Conservation (phyloP, 2,329 filamentous ascomycete genomes). For the Escovopsis sp. region DNA sequence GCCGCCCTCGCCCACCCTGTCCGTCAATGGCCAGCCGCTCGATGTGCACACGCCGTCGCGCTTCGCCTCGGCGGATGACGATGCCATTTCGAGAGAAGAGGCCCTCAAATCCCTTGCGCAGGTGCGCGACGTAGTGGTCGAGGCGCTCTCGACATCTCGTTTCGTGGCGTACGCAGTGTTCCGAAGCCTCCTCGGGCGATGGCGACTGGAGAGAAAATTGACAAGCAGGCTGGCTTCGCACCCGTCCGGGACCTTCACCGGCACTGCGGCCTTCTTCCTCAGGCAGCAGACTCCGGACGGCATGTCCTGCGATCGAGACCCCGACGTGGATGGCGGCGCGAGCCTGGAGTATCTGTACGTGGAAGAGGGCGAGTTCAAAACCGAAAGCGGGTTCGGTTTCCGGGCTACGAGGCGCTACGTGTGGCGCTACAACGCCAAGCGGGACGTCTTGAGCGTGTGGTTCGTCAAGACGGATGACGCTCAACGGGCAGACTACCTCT, state of each 20-base stretch:
- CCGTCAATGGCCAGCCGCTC: conserved; percentile 27
- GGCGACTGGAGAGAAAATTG: conserved; percentile 46
- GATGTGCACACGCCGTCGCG: conserved; percentile 41
- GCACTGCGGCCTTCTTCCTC: conserved; percentile 49
- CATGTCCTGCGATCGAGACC: conserved; percentile 16
- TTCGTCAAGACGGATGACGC: conserved; percentile 52
- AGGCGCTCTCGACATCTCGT: conserved; percentile 25
- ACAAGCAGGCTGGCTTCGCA: conserved; percentile 37
- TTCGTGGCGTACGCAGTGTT: conserved; percentile 56
- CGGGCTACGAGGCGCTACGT: conserved; percentile 51
- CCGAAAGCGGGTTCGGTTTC: conserved; percentile 39
- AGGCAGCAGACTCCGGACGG: conserved; percentile 42
- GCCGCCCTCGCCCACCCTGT: conserved; percentile 15
- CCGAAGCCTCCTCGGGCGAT: conserved; percentile 52
- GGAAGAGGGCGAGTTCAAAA: conserved; percentile 50
- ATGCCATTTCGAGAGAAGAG: conserved; percentile 21
- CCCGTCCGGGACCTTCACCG: conserved; percentile 48
- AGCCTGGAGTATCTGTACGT: conserved; percentile 52
- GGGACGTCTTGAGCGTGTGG: conserved; percentile 54
- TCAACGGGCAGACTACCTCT: conserved; percentile 53
- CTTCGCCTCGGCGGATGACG: conserved; percentile 27
- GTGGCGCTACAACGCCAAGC: conserved; percentile 50
- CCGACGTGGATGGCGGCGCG: conserved; percentile 13
- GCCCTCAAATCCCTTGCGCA: conserved; percentile 28
- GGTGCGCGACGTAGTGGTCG: conserved; percentile 26